Evolutionary conservation across 345 rosid species (phyloP), one percentile per base, ranked within the genome.

Genomic region (Rhizophora apiculata): DNA sequence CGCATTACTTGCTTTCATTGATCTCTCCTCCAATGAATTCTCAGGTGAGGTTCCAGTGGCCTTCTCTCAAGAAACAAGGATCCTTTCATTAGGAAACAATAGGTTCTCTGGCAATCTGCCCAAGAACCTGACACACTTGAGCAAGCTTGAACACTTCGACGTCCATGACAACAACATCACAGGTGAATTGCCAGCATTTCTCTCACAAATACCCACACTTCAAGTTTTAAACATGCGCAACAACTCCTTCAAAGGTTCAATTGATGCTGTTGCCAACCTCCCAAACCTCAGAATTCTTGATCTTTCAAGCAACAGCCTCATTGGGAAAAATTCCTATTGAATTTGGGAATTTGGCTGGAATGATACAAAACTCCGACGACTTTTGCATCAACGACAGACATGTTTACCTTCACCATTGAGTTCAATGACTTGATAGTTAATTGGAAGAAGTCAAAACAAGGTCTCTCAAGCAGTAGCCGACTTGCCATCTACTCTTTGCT

Each of bases 91-190:
- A 2, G 74, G 77, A 60, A 64, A 72, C 64, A 81, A 81, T 20
- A 71, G 65, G 18, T 77, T 77, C 77, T 71, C 79, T 3, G 81
- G 81, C 53, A 64, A 36, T 31, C 37, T 74, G 29, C 24, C 24
- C 24, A 24, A 24, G 24, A 77, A 74, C 59, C 69, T 77, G 34
- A 68, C 69, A 2, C 68, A 68, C 59, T 54, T 80, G 59, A 74
- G 26, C 66, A 77, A 74, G 64, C 81, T 77, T 36, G 64, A 74
- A 52, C 74, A 71, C n/a, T 69, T 24, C 24, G 24, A 24, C 24
- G 77, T 77, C 55, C 72, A 65, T 5, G 76, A 81, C 81, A 81
- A 77, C 72, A 51, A 62, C 22, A 77, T 80, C 75, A 60, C 84
- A 6, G 79, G 81, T 43, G 69, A 74, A 59, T 16, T 77, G 10